Evolutionary conservation across 805 yeast species (phyloP), one percentile per base, ranked within the genome.

Genomic region (Kuraishia molischiana): DNA sequence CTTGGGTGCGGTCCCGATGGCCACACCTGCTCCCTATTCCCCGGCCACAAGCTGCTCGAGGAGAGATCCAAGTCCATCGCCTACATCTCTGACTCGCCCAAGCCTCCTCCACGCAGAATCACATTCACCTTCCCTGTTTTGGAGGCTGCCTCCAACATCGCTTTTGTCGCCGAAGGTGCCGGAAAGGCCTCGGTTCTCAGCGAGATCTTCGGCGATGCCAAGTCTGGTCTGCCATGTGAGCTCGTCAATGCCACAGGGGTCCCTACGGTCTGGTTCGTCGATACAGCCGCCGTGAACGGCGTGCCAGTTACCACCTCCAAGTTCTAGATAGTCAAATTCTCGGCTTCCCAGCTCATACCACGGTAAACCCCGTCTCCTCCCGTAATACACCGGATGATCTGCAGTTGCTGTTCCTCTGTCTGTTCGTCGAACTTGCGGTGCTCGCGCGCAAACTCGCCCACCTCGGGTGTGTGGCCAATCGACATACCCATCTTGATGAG

Each of bases 1-100:
- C 67, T 87, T 44, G 97, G 97, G 18, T 83, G 92, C 56, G 97
- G 97, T 5, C 96, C 96, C 26, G 97, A 87, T 52, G 97, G 96
- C 29, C 97, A 87, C 58, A 87, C 95, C 4, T 85, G 95, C 62
- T 87, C 96, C 1, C 66, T 87, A 44, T 87, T 87, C 73, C 96
- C 96, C 10, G 87, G 81, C 29, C 95, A 86, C 56, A 50, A 58
- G 42, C 67, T 85, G 49, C 66, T 87, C 40, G 45, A 69, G 28
- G 90, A 81, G 53, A 56, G 61, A 20, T 36, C 54, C 8, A 62
- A 66, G 42, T 57, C 59, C 31, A 79, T 87, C 40, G 75, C 89
- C 8, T 61, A 74, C 50, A 74, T 89, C 44, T 67, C 69, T 36
- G 90, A 87, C 56, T 83, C 95, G 9, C 96, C 96, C 57, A 89